Base-by-base conservation (phyloP, 225 moss, liverwort and hornwort species). In the Ulota crispa region DNA sequence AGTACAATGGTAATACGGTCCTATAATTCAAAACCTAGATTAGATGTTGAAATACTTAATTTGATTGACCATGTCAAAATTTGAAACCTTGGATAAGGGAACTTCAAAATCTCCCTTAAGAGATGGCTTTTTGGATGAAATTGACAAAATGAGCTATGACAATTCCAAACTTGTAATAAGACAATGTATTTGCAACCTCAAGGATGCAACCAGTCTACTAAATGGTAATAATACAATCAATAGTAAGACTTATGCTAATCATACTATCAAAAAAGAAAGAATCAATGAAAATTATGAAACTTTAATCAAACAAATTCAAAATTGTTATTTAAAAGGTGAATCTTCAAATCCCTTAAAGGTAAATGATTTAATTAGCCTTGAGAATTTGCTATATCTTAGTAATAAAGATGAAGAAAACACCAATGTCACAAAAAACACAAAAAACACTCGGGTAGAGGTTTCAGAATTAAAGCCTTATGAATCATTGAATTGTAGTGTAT, bases 81-180 rank as follows among this genome's bases (percentile, higher is more conserved):
- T 21, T 21, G 6, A 54, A 54, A 41, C 1, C 9, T 27, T 6
- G 21, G 15, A 15, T 73, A 65, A 30, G 55, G 53, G 3, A 41
- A 28, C 6, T 52, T 50, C 9, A n/a, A 34, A 55, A 81, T 81
- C 21, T 2, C 64, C 73, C 27, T 73, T 54, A 9, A 73, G 41
- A 28, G 41, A 64, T 41, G 80, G 54, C 9, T 64, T 73, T 41
- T 39, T 73, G 18, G 15, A 73, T 66, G 65, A 65, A 39, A 41
- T 73, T n/a, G 66, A 73, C 28, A 73, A 42, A 54, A 81, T 73
- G 31, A 66, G 56, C 9, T 28, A 81, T 18, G 18, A 73, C 1
- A n/a, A 56, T 41, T 31, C 66, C 39, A 73, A 73, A 16, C 8
- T 41, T 54, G 6, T 65, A 9, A 74, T 42, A 6, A 65, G n/a